Conservation (phyloP, 1,284 basidiomycete genomes). For the Rhodotorula sp. region DNA sequence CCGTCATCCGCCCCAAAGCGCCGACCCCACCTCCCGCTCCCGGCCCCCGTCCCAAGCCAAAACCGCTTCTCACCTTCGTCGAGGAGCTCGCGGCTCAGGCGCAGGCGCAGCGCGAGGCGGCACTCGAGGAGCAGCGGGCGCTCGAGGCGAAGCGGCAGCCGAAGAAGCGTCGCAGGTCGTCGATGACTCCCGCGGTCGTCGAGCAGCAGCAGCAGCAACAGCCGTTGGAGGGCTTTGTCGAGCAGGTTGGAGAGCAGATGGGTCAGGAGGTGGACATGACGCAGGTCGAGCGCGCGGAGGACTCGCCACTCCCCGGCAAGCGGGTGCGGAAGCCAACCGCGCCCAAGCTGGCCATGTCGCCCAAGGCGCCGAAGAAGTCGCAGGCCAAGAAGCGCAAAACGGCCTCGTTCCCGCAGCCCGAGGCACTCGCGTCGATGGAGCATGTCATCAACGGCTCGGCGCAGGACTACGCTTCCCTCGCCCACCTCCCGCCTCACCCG, state of each 20-base stretch:
- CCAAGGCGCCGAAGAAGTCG: neutral
- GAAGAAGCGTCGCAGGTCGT: conserved; percentile 9
- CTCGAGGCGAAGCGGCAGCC: neutral
- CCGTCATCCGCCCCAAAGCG: conserved; percentile 20
- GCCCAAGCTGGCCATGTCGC: conserved; percentile 2
- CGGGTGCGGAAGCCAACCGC: conserved; percentile 8
- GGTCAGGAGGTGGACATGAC: neutral
- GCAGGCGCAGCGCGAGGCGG: no score
- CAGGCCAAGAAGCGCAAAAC: neutral
- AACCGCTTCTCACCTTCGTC: conserved; percentile 14
- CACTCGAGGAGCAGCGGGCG: conserved; percentile 4
- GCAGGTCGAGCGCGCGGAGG: neutral
- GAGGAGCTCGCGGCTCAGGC: neutral
- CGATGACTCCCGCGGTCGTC: neutral
- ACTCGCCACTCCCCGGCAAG: conserved; percentile 3
- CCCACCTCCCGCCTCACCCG: neutral
- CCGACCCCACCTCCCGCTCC: conserved; percentile 18
- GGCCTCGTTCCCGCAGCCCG: neutral
- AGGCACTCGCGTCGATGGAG: neutral
- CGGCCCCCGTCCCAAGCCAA: neutral
- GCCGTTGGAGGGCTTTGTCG: neutral
- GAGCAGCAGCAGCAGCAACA: neutral
- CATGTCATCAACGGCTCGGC: neutral
- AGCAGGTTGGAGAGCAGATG: no score
- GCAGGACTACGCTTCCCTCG: neutral